Base-by-base conservation (phyloP, 768 basidiomycete genomes). In the Gymnopilus junonius region DNA sequence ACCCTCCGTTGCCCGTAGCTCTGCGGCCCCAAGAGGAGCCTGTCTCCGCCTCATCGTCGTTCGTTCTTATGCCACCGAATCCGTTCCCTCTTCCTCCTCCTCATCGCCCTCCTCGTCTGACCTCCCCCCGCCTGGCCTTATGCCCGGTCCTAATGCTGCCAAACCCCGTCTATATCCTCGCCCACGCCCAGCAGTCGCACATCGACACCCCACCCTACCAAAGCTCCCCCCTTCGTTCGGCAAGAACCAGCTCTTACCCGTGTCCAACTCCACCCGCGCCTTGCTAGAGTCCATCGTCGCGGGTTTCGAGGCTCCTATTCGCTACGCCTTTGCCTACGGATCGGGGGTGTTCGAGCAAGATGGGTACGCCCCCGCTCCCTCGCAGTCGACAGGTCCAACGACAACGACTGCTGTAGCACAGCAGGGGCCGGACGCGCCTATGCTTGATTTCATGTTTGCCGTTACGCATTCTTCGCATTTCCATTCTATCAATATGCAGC, bases 281-380 rank as follows among this genome's bases (percentile, higher is more conserved):
- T 79, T 94, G 25, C 83, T 97, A 15, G 92, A 95, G 71, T 81
- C 83, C 62, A 89, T 98, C 60, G 89, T 97, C 34, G 79, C 80
- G 14, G 82, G 87, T 51, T 97, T 98, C 70, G 85, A 94, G 42
- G 93, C 94, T 0, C 96, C 96, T 10, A 92, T 98, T 53, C 89
- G 96, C 21, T 99, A 97, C 80, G 97, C 96, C 0, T 95, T 98
- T 72, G 97, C 97, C 0, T 99, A 99, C 72, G 97, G 97, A 12
- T 94, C 92, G 2, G 97, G 97, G 0, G 95, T 99, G 1, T 97
- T 97, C 69, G 87, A 93, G 70, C 97, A 99, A 76, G 89, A 90
- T 58, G 93, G 96, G 17, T 93, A 96, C 68, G 70, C 73, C 1
- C 66, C 56, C 68, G 70, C 73, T 1, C 66, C 56, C 12, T 39